Base-by-base conservation (phyloP, 176 grass and related monocot genomes). In the Oryza meridionalis region DNA sequence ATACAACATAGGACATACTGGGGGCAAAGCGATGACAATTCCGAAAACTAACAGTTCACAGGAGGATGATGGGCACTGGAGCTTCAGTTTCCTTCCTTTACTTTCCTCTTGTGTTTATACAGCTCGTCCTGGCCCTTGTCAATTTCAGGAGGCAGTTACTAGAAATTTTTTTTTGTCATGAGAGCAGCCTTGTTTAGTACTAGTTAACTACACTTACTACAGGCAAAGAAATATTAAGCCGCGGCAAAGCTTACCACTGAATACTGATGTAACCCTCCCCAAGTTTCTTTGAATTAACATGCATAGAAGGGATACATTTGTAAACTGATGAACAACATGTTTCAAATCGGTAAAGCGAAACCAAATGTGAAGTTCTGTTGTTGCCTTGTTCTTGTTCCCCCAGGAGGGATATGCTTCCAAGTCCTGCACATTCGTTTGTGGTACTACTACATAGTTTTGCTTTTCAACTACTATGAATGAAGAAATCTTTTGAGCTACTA, bases 1-100 rank as follows among this genome's bases (percentile, higher is more conserved):
- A 73, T 82, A 90, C 73, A 78, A 66, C 67, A 59, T 72, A 86
- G 83, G 83, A 40, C 67, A 81, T 77, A 90, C 46, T 8, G 67
- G 82, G 35, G 59, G 37, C 53, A 67, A 90, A 62, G 37, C 13
- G 32, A 55, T 33, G 43, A 22, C 11, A 75, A 75, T 69, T 79
- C 84, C 17, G 50, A 49, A 49, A 2, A 64, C 40, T 86, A 61
- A 58, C 42, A 73, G 49, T 75, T 83, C 16, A 37, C 79, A 86
- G 78, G 87, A 77, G 72, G 62, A 85, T 69, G 62, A 85, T 74
- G 62, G 4, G 68, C 50, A 63, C 47, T 4, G 77, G 61, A 79
- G 17, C 70, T 84, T 85, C 17, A 79, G 45, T 83, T 72, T 21
- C 21, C 5, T 72, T 21, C 21, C 3, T 40, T 75, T 43, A 51